These are phyloP conservation scores for Vaccinium vitisidaea DNA, from an alignment of 148 eudicot genomes.

Conservation along the genomic window DNA sequence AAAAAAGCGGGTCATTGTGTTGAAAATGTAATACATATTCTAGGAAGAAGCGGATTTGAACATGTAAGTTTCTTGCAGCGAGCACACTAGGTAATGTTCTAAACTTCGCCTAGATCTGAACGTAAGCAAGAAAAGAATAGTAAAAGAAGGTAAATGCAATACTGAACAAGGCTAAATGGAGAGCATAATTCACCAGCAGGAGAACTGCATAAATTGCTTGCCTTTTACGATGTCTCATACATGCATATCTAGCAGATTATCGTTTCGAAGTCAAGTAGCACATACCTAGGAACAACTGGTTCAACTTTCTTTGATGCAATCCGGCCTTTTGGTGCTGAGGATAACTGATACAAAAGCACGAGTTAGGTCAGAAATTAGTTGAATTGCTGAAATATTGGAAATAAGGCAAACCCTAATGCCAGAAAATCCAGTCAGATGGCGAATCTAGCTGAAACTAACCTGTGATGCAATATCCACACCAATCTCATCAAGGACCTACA, in stretches of 20 bases:
- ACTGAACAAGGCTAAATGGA: neutral
- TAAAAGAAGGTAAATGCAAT: neutral
- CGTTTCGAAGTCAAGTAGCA: neutral
- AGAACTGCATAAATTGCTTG: neutral
- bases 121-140: neutral
- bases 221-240: neutral
- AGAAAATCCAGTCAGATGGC: neutral
- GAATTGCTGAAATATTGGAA: neutral
- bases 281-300: conserved; percentile 49
- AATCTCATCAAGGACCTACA: conserved; percentile 73
- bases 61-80: neutral
- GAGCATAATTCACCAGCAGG: neutral
- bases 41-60: neutral
- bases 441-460: conserved; percentile 38
- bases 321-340: conserved; percentile 74
- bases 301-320: conserved; percentile 61
- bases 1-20: too few species aligned
- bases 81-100: neutral
- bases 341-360: conserved; percentile 41
- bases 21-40: neutral
- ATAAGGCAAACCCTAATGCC: neutral
- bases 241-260: neutral
- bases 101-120: neutral
- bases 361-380: neutral
- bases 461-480: conserved; percentile 82